Base-by-base conservation (phyloP, 345 rosid species). In the Eutrema heterophyllum region DNA sequence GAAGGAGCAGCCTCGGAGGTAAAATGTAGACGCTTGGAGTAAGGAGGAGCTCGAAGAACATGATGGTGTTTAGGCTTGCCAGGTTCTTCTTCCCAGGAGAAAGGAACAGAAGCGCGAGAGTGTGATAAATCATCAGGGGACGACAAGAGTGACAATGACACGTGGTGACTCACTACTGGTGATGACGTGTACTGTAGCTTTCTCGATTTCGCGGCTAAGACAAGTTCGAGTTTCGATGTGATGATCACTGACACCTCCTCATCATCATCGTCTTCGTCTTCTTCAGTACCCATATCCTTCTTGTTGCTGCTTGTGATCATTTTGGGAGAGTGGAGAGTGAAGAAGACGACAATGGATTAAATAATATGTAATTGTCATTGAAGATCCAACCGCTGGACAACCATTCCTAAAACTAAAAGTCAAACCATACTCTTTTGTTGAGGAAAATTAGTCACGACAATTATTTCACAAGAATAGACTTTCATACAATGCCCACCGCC, bases 21-120 rank as follows among this genome's bases (percentile, higher is more conserved):
- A 85, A 85, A 72, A 49, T 81, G 86, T 14, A 91, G 72, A 52
- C 79, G 76, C 69, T 80, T 86, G 13, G 65, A 77, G 54, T 7
- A 9, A 40, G 76, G 52, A 32, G 61, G 41, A 15, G 26, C 12
- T 24, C 58, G 81, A 51, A 15, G 67, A 33, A 70, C 39, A 76
- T 9, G 73, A 18, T 63, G 44, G 9, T 36, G 71, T 67, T 92
- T 85, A 24, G 97, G 96, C 71, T 89, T 89, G n/a, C 97, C 96
- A 3, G 92, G 96, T 79, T 85, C 78, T 71, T 92, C 91, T 64
- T 91, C 97, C 97, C 97, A 89, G 0, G 83, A 83, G 68, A 91
- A 91, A 29, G 97, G 97, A 55, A 91, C 86, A 0, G 91, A 73
- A 30, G 90, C 93, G 70, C 77, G 45, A 89, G 88, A 40, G 88